phyloP scores from a whole-genome alignment of 2,329 filamentous ascomycete species.

The Aspergillus ibericus region DNA sequence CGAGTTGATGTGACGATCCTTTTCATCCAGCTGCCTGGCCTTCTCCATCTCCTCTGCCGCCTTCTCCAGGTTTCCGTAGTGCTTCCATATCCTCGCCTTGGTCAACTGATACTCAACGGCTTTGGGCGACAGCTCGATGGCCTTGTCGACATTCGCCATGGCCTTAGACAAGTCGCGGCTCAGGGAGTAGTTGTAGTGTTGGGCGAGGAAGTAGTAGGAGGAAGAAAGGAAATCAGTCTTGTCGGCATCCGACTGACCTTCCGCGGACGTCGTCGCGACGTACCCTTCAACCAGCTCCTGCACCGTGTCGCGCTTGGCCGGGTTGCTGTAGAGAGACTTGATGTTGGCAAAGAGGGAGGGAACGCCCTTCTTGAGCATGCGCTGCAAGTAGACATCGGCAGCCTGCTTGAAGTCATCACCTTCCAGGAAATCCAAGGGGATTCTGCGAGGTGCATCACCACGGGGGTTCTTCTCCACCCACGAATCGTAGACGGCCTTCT shows the following conservation, averaged over 20 bases:
- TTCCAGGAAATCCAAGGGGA: constrained; percentile 85
- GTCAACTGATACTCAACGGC: constrained; percentile 94
- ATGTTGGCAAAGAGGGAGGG: constrained; percentile 96
- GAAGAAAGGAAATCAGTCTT: constrained; percentile 68
- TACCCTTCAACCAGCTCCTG: constrained; percentile 78
- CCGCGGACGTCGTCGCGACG: constrained; percentile 50
- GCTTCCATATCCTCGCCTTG: constrained; percentile 92
- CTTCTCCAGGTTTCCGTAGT: constrained; percentile 74
- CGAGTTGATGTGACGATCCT: constrained; percentile 96
- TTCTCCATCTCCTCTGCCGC: constrained; percentile 86
- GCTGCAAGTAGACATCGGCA: constrained; percentile 74
- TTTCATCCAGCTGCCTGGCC: constrained; percentile 79
- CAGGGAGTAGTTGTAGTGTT: constrained; percentile 92
- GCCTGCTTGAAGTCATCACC: constrained; percentile 78
- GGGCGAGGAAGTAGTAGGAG: constrained; percentile 87
- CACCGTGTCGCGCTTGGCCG: constrained; percentile 74
- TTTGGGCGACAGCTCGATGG: constrained; percentile 74
- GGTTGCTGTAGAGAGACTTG: constrained; percentile 83
- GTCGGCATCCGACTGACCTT: constrained; percentile 52
- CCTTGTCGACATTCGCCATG: constrained; percentile 76
- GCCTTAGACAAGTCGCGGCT: constrained; percentile 84
- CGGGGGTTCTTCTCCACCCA: constrained; percentile 79
- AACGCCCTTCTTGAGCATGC: constrained; percentile 88
- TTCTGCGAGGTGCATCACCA: constrained; percentile 78
- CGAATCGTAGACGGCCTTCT: constrained; percentile 75